Evolutionary conservation across 2,329 filamentous ascomycete genomes (phyloP).

Genomic region (Neocatenulostroma microsporum): DNA sequence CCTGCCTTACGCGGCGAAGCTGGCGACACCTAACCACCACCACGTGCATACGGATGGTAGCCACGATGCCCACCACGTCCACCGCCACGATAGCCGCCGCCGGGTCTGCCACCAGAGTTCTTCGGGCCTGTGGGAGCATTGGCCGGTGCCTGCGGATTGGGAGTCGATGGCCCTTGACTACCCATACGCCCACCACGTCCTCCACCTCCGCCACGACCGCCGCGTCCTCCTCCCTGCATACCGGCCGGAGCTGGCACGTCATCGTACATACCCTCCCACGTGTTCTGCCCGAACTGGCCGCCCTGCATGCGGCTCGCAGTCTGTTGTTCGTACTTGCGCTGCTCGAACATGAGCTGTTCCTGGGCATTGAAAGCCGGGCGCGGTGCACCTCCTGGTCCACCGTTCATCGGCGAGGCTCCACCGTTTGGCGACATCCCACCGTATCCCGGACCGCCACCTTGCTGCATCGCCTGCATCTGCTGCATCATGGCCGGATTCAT

Average conservation of each 20-base stretch:
- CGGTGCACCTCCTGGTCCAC: slow-evolving; percentile 16
- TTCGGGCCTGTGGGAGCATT: slow-evolving; percentile 92
- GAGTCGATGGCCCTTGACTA: slow-evolving; percentile 26
- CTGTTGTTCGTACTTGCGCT: slow-evolving; percentile 70
- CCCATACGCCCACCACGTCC: slow-evolving; percentile 24
- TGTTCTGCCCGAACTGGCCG: slow-evolving; percentile 35
- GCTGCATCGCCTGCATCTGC: slow-evolving; percentile 42
- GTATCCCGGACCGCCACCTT: slow-evolving; percentile 24
- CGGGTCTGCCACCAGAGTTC: slow-evolving; percentile 85
- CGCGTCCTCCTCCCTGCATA: slow-evolving; percentile 39
- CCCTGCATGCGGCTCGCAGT: slow-evolving; percentile 47
- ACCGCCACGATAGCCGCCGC: slow-evolving; percentile 88
- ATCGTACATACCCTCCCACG: slow-evolving; percentile 98
- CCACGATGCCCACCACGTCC: slow-evolving; percentile 66
- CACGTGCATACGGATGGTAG: slow-evolving; percentile 67
- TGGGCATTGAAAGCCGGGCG: slow-evolving; percentile 56
- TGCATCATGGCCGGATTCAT: slow-evolving; percentile 51
- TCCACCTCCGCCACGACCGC: slow-evolving; percentile 36
- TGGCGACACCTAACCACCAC: slow-evolving; percentile 14
- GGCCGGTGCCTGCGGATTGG: slow-evolving; percentile 51
- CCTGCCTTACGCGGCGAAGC: too few relatives aligned
- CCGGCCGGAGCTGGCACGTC: slow-evolving; percentile 79
- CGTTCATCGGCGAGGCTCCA: slow-evolving; percentile 20
- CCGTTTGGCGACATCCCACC: slow-evolving; percentile 11
- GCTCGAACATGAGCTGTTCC: slow-evolving; percentile 67